These are phyloP conservation scores for Gaillardinia entomophila DNA, from an alignment of 805 yeast species.

Conservation along the genomic window DNA sequence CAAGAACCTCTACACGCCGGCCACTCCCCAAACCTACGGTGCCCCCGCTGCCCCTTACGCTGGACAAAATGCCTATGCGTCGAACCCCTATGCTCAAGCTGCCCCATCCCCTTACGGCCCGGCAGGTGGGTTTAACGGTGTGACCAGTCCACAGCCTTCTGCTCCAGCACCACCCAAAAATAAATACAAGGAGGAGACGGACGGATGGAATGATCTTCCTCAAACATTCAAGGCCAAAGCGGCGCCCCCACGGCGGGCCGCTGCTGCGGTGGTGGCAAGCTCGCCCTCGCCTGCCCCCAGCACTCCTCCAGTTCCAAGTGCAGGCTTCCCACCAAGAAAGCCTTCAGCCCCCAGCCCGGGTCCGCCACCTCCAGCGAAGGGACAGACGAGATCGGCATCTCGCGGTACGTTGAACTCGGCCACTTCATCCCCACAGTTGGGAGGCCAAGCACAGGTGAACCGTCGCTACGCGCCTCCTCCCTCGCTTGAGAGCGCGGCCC, in stretches of 20 bases:
- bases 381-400: too few species aligned
- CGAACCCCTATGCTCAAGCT: slow-evolving; percentile 30
- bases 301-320: slow-evolving; percentile 1
- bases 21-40: too few species aligned
- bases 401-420: slow-evolving; percentile 7
- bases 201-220: slow-evolving; percentile 73
- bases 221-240: slow-evolving; percentile 39
- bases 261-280: slow-evolving; percentile 29
- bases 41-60: background rate
- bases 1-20: background rate
- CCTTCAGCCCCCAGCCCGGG: background rate
- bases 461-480: slow-evolving; percentile 30
- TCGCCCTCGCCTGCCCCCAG: slow-evolving; percentile 1
- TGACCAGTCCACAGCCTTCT: slow-evolving; percentile 9
- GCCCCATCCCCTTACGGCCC: slow-evolving; percentile 5
- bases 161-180: slow-evolving; percentile 17
- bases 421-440: slow-evolving; percentile 7
- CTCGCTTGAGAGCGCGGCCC: slow-evolving; percentile 10
- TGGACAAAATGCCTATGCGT: slow-evolving; percentile 1
- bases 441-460: slow-evolving; percentile 15
- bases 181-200: slow-evolving; percentile 41
- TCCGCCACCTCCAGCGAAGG: background rate
- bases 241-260: slow-evolving; percentile 39
- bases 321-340: background rate
- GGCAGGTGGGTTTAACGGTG: slow-evolving; percentile 3